Evolutionary conservation across 169 alveolate genomes (phyloP).

Genomic region (Plasmodium vivax): DNA sequence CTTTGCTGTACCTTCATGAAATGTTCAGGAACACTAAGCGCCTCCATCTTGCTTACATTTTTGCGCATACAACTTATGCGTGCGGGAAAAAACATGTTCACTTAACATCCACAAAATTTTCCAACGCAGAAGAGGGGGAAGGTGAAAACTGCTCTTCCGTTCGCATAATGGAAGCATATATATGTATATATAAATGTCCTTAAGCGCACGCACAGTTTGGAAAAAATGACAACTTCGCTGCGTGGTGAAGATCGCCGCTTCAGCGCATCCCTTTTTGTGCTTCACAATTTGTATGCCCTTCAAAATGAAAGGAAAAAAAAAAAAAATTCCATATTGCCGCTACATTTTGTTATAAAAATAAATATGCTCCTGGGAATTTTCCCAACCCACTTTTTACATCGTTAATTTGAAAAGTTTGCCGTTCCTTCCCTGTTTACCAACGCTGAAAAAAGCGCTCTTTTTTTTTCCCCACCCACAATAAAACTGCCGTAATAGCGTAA

Average conservation of each 20-base stretch:
- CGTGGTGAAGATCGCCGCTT: neutral
- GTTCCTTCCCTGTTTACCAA: neutral
- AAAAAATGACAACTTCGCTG: neutral
- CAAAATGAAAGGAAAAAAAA: neutral
- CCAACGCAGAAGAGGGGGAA: neutral
- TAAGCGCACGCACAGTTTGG: neutral
- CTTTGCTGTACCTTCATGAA: neutral
- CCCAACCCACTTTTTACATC: neutral
- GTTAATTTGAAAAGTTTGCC: neutral
- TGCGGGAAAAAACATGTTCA: neutral
- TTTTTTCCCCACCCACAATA: neutral
- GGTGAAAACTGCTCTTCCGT: neutral
- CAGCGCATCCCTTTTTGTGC: neutral
- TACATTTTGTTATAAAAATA: neutral
- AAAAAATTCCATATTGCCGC: neutral
- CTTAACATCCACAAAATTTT: neutral
- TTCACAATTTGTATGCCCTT: neutral
- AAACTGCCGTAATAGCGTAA: neutral
- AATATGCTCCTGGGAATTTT: neutral
- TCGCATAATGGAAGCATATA: neutral
- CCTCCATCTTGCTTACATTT: neutral
- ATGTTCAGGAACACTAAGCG: neutral
- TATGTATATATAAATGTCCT: neutral
- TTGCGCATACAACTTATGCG: neutral
- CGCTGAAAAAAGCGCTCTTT: neutral